Percentiles rank a stretch among this genome's conserved stretches.
Evolutionary conservation across 371 early-diverging fungal genomes (phyloP).

Genomic region (Mucor piriformis): DNA sequence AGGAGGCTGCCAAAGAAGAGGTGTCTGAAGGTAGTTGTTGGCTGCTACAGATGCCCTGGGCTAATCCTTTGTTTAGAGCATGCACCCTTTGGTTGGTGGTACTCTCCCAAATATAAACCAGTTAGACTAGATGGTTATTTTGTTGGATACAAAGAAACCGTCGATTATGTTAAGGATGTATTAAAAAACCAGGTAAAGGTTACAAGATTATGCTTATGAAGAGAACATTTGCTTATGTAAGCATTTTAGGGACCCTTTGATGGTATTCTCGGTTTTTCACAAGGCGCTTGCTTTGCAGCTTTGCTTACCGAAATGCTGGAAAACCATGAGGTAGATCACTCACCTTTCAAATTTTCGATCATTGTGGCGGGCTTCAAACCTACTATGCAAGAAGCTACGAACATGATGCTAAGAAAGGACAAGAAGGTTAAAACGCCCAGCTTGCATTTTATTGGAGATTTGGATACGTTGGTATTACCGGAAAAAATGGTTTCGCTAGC

Average conservation of each 20-base stretch:
- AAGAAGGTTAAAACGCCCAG: slow-evolving; percentile 48
- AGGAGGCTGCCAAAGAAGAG: slow-evolving; percentile 32
- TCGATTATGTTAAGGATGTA: slow-evolving; percentile 42
- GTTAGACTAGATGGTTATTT: slow-evolving; percentile 35
- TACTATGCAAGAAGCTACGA: slow-evolving; percentile 26
- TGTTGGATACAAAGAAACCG: slow-evolving; percentile 56
- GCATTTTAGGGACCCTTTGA: slow-evolving; percentile 60
- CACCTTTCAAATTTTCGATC: slow-evolving; percentile 56
- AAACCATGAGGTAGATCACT: slow-evolving; percentile 26
- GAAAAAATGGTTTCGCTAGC: slow-evolving; percentile 33
- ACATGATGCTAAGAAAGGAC: slow-evolving; percentile 8
- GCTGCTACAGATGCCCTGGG: neutral
- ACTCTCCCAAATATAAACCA: slow-evolving; percentile 34
- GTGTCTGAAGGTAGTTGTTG: slow-evolving; percentile 33
- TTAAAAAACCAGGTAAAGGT: slow-evolving; percentile 44
- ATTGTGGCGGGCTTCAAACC: slow-evolving; percentile 62
- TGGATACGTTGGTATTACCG: slow-evolving; percentile 50
- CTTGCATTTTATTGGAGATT: slow-evolving; percentile 64
- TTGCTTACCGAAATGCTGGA: slow-evolving; percentile 49
- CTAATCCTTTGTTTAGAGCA: slow-evolving; percentile 25
- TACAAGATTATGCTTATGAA: neutral
- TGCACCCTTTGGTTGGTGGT: slow-evolving; percentile 58
- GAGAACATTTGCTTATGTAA: neutral
- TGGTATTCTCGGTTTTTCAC: slow-evolving; percentile 72
- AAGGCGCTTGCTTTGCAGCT: slow-evolving; percentile 62